These are phyloP conservation scores for Abelmoschus esculentus DNA, from an alignment of 345 rosid genomes.

Conservation along the genomic window DNA sequence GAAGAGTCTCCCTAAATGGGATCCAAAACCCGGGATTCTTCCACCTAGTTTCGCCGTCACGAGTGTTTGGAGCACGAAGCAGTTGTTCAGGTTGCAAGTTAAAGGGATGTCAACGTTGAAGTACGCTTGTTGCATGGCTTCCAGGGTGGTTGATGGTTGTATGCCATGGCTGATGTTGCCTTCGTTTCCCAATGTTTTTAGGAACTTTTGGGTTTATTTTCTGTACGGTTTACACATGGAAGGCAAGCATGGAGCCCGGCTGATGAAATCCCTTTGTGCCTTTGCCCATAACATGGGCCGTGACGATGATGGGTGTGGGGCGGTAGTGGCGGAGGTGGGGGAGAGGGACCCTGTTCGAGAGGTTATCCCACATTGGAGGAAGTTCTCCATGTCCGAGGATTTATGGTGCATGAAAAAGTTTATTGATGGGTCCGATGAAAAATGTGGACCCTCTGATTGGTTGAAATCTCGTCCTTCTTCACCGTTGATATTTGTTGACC, in stretches of 20 bases:
- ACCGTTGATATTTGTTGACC: slow-evolving; percentile 56
- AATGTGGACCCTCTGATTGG: slow-evolving; percentile 34
- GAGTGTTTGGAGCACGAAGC: slow-evolving; percentile 74
- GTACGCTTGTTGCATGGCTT: slow-evolving; percentile 42
- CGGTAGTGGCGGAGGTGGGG: slow-evolving; percentile 54
- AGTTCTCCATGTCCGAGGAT: slow-evolving; percentile 56
- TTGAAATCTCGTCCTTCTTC: slow-evolving; percentile 27
- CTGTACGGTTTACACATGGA: slow-evolving; percentile 61
- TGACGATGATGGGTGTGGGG: slow-evolving; percentile 64
- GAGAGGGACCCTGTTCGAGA: slow-evolving; percentile 41
- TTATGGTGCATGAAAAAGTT: slow-evolving; percentile 67
- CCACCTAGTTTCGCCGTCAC: slow-evolving; percentile 42
- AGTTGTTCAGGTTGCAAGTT: slow-evolving; percentile 50
- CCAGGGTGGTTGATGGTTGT: slow-evolving; percentile 53
- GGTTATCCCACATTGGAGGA: slow-evolving; percentile 68
- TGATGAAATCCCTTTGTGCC: slow-evolving; percentile 48
- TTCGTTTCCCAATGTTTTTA: slow-evolving; percentile 61
- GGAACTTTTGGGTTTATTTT: slow-evolving; percentile 53
- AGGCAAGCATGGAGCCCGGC: slow-evolving; percentile 40
- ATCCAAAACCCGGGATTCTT: slow-evolving; percentile 26
- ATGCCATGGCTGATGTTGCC: slow-evolving; percentile 66
- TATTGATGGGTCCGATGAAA: not conserved
- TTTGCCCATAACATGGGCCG: slow-evolving; percentile 60
- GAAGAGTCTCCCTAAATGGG: slow-evolving; percentile 23
- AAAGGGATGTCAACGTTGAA: slow-evolving; percentile 49